Evolutionary conservation across 2,329 filamentous ascomycete species (phyloP), one percentile per base, ranked within the genome.

Genomic region (Monilinia vaccinii-corymbosi): DNA sequence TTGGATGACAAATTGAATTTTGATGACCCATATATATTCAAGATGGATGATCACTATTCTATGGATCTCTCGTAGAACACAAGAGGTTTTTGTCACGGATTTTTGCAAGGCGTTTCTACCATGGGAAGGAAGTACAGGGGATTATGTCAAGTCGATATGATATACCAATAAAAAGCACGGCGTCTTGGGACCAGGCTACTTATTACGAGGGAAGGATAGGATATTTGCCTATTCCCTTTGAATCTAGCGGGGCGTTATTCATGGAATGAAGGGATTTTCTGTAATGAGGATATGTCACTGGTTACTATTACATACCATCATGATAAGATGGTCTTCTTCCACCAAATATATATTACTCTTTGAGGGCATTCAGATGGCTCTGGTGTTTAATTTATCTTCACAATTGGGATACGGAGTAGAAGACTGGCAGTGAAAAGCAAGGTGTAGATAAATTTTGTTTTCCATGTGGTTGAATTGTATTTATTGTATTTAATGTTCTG

Each of bases 1-100:
- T 62, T 79, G 42, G 68, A 75, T 4, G 68, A 71, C 57, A 48
- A 53, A 31, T 68, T 71, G 0, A 77, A 81, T 66, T 81, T 82
- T 63, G 73, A 73, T 56, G 82, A 83, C 69, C 76, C 79, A 0
- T 81, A 82, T 63, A 68, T 75, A 63, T 72, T 85, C 58, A 81
- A 84, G 61, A 75, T 75, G 49, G 72, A 71, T 8, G 38, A 32
- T 16, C 63, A 77, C 16, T 80, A 75, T 67, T 73, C 72, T 28
- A 68, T 79, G 66, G 73, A 76, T 62, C 70, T 70, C 16, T 64
- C 65, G 65, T 71, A 69, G 59, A 57, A 49, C 14, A 18, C 11
- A 38, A 8, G 13, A 9, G 31, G 21, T 46, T 56, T 59, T 60
- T 58, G 48, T 61, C 38, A 55, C 44, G 53, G 50, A 31, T n/a